Evolutionary conservation across 306 rosid genomes (phyloP), one percentile per base, ranked within the genome.

Genomic region (Cucurbita argyrosperma): DNA sequence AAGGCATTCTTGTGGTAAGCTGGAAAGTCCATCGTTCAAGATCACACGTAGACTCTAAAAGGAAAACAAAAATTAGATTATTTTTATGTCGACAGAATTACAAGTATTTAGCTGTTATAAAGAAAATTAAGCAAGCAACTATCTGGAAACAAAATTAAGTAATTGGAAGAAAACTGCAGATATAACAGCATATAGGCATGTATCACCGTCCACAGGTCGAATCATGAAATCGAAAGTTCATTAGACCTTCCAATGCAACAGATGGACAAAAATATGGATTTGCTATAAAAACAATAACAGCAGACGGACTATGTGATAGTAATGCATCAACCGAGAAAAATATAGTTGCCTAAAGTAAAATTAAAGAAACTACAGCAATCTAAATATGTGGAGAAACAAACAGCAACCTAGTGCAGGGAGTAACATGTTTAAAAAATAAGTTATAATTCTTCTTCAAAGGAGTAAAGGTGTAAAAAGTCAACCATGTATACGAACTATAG

Each of bases 21-120:
- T 76, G 59, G 98, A 86, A 54, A 93, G 94, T 84, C 97, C 98
- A 82, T 93, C 97, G 51, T 90, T 93, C 97, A 89, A 89, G 76
- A 93, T 87, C 79, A 89, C 92, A 19, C 93, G 89, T 71, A 93
- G 81, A 81, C 86, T 89, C 98, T 93, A 72, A 42, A 74, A 76
- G 77, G 46, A 79, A 70, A 13, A n/a, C 26, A 61, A 64, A 75
- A 26, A 76, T 26, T n/a, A 51, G 40, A 76, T 12, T 65, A 37
- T 4, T 46, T 18, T 71, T 8, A 37, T 71, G 13, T 18, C 35
- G 15, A 52, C 30, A 55, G 23, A 58, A 57, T 45, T 45, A 58
- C 19, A 7, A 74, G 1, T 45, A 46, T 43, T 12, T 15, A 55
- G 76, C 12, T 39, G 52, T 39, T 6, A 54, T 45, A 42, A 37